Percentiles rank a stretch among this genome's conserved stretches.
phyloP scores from a whole-genome alignment of 768 basidiomycete species.

The Lactarius tabidus region DNA sequence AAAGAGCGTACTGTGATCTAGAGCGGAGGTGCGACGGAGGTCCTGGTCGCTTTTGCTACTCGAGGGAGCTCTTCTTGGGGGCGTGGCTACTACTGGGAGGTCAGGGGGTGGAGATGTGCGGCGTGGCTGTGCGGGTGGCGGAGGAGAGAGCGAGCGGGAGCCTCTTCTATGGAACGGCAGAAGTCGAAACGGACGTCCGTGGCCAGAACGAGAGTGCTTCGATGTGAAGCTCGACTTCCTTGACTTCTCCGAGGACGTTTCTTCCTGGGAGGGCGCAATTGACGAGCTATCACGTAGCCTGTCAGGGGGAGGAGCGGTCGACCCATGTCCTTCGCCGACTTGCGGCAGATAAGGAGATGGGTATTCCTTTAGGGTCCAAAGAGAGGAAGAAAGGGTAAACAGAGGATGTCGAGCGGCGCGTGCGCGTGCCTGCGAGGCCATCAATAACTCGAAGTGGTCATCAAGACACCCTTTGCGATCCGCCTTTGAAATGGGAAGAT shows the following conservation, averaged over 20 bases:
- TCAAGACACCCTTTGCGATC: not conserved
- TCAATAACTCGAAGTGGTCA: not conserved
- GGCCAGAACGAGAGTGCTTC: not conserved
- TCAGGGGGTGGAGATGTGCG: not conserved
- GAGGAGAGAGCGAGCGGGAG: not conserved
- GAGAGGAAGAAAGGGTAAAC: constrained; percentile 4
- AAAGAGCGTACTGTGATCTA: constrained; percentile 5
- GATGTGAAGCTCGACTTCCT: not conserved
- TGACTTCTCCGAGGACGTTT: not conserved
- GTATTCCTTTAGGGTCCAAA: constrained; percentile 16
- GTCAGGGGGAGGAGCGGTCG: not conserved
- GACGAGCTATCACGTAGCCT: not conserved
- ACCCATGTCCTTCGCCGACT: constrained; percentile 1
- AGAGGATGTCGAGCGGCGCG: constrained; percentile 6
- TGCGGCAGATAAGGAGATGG: constrained; percentile 5
- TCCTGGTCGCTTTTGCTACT: not conserved
- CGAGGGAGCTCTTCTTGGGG: not conserved
- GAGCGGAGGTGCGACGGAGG: not conserved
- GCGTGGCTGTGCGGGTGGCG: not conserved
- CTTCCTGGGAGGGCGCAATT: not conserved
- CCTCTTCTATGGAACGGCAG: not conserved
- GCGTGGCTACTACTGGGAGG: not conserved
- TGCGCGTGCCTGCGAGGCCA: constrained; percentile 14
- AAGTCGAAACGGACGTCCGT: not conserved
- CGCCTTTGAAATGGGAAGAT: not conserved